phyloP scores from a whole-genome alignment of 257 asterid genomes.

The Solanum neorickii region DNA sequence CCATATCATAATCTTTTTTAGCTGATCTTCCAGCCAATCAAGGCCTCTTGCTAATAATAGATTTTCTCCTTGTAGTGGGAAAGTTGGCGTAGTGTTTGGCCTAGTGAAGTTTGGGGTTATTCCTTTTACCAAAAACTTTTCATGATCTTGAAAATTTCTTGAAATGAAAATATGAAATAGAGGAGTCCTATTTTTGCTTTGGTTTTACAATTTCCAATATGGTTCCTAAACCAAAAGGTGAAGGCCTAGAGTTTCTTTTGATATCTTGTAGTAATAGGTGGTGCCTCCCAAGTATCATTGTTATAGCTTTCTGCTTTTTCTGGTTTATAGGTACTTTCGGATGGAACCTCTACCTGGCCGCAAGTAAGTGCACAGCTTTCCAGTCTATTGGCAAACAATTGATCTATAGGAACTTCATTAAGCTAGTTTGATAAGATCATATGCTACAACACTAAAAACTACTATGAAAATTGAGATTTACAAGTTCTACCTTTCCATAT shows the following conservation, averaged over 20 bases:
- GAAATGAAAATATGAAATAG: not conserved
- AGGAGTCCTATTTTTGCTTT: not conserved
- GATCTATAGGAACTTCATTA: not conserved
- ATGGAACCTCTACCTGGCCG: slow-evolving; percentile 94
- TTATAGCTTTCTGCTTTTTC: not conserved
- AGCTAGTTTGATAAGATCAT: not conserved
- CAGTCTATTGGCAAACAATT: not conserved
- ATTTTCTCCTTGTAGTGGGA: not conserved
- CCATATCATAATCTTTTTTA: not conserved
- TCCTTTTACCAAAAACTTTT: not conserved
- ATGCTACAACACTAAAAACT: not conserved
- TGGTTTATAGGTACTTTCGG: slow-evolving; percentile 69
- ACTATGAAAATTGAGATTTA: not conserved
- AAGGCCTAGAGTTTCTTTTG: not conserved
- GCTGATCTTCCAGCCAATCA: not conserved
- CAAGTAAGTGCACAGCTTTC: slow-evolving; percentile 48
- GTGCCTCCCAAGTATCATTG: not conserved
- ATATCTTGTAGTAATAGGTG: not conserved
- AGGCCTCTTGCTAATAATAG: not conserved
- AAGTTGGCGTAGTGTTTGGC: not conserved
- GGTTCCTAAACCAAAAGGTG: not conserved
- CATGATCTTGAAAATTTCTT: not conserved
- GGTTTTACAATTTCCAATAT: not conserved
- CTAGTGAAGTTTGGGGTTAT: not conserved
- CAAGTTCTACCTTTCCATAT: not conserved